These are phyloP conservation scores for Polyporus arcularius DNA, from an alignment of 768 basidiomycete genomes.

Conservation along the genomic window DNA sequence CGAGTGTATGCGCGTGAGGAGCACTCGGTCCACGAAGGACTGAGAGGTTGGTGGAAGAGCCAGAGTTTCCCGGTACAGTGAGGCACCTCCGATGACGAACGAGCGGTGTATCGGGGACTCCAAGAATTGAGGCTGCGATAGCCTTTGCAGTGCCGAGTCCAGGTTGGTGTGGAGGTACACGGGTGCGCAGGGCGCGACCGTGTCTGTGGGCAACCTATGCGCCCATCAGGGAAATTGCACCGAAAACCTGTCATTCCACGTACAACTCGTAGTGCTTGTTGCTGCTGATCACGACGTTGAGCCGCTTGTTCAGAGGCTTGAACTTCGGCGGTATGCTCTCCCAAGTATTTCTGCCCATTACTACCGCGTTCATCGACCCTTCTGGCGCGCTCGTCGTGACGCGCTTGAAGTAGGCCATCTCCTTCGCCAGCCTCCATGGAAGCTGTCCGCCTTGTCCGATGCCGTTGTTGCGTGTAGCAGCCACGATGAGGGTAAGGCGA, in stretches of 20 bases:
- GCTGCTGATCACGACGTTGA: conserved; percentile 78
- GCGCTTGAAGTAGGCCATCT: conserved; percentile 91
- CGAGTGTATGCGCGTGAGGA: conserved; percentile 80
- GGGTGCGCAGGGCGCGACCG: conserved; percentile 21
- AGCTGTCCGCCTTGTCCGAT: conserved; percentile 78
- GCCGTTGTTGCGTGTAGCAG: conserved; percentile 83
- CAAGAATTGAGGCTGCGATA: conserved; percentile 26
- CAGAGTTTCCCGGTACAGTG: conserved; percentile 75
- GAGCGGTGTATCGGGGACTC: conserved; percentile 46
- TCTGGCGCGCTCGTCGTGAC: conserved; percentile 65
- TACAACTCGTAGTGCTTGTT: conserved; percentile 63
- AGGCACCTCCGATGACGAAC: conserved; percentile 94
- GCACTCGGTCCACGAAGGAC: conserved; percentile 70
- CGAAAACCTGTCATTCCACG: not conserved
- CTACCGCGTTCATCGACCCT: conserved; percentile 65
- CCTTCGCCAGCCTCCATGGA: conserved; percentile 87
- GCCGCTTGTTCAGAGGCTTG: conserved; percentile 73
- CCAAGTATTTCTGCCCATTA: conserved; percentile 99
- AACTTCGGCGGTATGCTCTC: conserved; percentile 89
- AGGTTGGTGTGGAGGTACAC: conserved; percentile 42
- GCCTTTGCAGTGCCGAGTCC: conserved; percentile 40
- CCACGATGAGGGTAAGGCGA: conserved; percentile 88
- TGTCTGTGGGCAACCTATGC: conserved; percentile 11
- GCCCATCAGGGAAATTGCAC: not conserved
- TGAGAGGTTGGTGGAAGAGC: conserved; percentile 35